These are phyloP conservation scores for Debaryomyces sp. DNA, from an alignment of 1,139 yeast genomes.

Conservation along the genomic window DNA sequence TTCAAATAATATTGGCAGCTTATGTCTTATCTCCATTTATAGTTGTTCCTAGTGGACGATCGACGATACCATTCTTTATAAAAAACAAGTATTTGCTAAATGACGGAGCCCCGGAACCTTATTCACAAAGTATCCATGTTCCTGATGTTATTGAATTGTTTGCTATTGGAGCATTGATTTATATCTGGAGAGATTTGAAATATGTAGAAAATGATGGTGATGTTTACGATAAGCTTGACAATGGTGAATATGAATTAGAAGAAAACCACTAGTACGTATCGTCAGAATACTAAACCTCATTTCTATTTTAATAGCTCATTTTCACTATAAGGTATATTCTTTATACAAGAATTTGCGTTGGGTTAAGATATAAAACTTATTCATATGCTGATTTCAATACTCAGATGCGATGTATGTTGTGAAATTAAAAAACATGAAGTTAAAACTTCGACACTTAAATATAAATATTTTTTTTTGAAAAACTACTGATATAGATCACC, in stretches of 20 bases:
- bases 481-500: no score
- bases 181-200: slow-evolving; percentile 6
- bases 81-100: background rate
- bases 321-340: no score
- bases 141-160: slow-evolving; percentile 6
- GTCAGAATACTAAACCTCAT: no score
- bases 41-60: background rate
- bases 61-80: background rate
- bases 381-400: no score
- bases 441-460: no score
- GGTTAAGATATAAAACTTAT: no score
- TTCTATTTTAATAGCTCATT: no score
- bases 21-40: slow-evolving; percentile 2
- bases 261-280: no score
- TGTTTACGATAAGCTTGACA: background rate
- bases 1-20: background rate
- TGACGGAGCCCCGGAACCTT: background rate
- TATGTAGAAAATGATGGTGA: background rate
- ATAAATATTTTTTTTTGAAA: no score
- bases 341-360: no score
- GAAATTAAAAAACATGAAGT: no score
- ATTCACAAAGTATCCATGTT: background rate
- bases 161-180: background rate
- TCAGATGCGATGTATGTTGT: no score
- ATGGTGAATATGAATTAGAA: background rate